Base-by-base conservation (phyloP, 1,139 yeast genomes). In the Sugiyamaella grinbergsii region DNA sequence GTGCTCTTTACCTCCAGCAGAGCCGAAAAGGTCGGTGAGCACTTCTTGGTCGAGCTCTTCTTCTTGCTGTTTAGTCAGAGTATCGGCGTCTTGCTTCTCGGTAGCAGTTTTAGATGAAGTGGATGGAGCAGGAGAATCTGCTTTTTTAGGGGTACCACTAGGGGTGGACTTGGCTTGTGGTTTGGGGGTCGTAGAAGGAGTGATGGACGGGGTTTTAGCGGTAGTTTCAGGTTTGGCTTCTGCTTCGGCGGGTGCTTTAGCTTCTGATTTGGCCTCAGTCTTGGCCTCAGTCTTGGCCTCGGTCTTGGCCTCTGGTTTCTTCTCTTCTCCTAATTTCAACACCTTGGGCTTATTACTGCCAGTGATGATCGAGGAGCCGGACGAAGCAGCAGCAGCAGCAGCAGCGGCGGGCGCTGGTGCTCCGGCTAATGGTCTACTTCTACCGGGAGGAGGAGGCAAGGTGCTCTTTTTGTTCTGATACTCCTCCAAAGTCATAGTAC, bases 1-100 rank as follows among this genome's bases (percentile, higher is more conserved):
- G 72, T 94, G 98, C 68, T 91, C 98, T 72, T 94, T 94, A 44
- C 64, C 56, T 43, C 63, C 64, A 39, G 57, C 68, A 65, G 95
- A 95, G 55, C 97, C 98, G 67, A 89, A 94, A 85, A 94, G 74
- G 63, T 93, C 98, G 52, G 80, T 83, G 58, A 93, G 88, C 56
- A 90, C 81, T 62, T 85, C 95, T 66, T 87, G 86, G 67, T 93
- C 98, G 56, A 93, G 79, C 65, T 82, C 82, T 32, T 86, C 94
- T 66, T 87, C 96, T 70, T 85, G 94, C 65, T 85, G 90, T 65
- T 81, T 83, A 57, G 73, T 73, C 34, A 84, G 66, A 6, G 82
- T 77, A 48, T 78, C 83, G 6, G 81, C 73, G 31, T 63, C 58
- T 42, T 54, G 49, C 52, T 54, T 61, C 18, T 60, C 59, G 16